Evolutionary conservation across 2,329 filamentous ascomycete genomes (phyloP).

Genomic region (Xylariaceae sp.): DNA sequence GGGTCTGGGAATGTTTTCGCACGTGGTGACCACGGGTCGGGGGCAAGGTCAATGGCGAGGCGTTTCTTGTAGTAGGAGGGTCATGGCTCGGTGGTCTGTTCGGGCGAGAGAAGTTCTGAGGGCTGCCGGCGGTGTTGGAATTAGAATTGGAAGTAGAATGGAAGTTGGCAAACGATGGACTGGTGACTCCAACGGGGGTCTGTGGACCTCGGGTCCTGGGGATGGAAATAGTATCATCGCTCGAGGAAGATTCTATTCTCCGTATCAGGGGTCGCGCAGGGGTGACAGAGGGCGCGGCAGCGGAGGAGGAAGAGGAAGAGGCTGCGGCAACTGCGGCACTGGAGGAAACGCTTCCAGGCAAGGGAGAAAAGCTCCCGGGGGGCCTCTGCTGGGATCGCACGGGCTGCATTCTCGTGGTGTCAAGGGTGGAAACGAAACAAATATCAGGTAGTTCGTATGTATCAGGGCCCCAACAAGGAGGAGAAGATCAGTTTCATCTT

Average conservation of each 20-base stretch:
- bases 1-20: conserved; percentile 70
- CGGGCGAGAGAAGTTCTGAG: conserved; percentile 63
- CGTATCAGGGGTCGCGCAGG: conserved; percentile 43
- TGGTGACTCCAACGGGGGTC: conserved; percentile 42
- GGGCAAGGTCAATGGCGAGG: conserved; percentile 48
- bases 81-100: conserved; percentile 40
- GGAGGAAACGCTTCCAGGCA: conserved; percentile 41
- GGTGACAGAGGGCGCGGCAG: conserved; percentile 34
- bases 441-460: conserved; percentile 4
- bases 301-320: conserved; percentile 33
- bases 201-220: conserved; percentile 48
- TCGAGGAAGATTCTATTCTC: conserved; percentile 50
- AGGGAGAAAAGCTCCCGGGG: conserved; percentile 57
- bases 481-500: conserved; percentile 29
- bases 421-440: conserved; percentile 21
- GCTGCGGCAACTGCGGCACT: conserved; percentile 35
- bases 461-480: neutral
- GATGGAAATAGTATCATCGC: conserved; percentile 51
- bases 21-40: conserved; percentile 40
- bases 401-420: conserved; percentile 33
- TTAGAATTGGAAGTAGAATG: conserved; percentile 52
- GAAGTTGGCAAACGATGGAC: conserved; percentile 54
- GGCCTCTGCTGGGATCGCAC: conserved; percentile 37
- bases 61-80: conserved; percentile 40
- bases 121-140: conserved; percentile 40